These are phyloP conservation scores for Rubroboletus pulcherrimus DNA, from an alignment of 768 basidiomycete genomes.

Conservation along the genomic window DNA sequence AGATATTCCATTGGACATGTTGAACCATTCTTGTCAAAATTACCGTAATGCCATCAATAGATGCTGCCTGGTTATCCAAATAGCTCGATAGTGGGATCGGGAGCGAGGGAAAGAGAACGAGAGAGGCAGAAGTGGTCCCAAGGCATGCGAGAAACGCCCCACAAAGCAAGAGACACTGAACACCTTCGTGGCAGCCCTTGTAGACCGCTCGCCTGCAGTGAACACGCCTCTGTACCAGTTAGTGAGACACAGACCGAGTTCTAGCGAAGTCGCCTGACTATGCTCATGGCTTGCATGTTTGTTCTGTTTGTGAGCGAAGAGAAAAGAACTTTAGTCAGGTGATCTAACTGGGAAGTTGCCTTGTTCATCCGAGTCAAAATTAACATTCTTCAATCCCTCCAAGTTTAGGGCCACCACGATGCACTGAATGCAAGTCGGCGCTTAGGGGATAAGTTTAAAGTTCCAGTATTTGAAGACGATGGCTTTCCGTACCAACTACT, in stretches of 20 bases:
- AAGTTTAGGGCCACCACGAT: background rate
- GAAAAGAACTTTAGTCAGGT: background rate
- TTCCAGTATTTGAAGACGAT: too few species aligned
- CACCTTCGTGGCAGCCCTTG: background rate
- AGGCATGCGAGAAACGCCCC: conserved; percentile 17
- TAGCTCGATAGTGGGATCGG: conserved; percentile 28
- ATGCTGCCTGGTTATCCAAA: conserved; percentile 44
- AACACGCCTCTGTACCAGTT: too few species aligned
- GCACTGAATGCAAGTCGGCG: background rate
- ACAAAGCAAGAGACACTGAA: conserved; percentile 22
- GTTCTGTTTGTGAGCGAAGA: background rate
- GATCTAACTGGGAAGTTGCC: background rate
- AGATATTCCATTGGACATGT: conserved; percentile 41
- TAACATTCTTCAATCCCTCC: background rate
- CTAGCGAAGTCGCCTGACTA: conserved; percentile 10
- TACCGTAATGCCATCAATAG: conserved; percentile 34
- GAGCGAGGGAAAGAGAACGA: conserved; percentile 31
- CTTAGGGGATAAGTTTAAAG: too few species aligned
- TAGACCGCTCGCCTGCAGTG: too few species aligned
- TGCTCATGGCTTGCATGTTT: background rate
- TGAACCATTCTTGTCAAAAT: conserved; percentile 38
- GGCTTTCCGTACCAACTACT: too few species aligned
- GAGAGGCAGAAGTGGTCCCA: conserved; percentile 4
- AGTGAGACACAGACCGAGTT: background rate
- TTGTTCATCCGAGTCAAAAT: background rate